phyloP scores from a whole-genome alignment of 768 basidiomycete species.

The Tylopilus balloui region DNA sequence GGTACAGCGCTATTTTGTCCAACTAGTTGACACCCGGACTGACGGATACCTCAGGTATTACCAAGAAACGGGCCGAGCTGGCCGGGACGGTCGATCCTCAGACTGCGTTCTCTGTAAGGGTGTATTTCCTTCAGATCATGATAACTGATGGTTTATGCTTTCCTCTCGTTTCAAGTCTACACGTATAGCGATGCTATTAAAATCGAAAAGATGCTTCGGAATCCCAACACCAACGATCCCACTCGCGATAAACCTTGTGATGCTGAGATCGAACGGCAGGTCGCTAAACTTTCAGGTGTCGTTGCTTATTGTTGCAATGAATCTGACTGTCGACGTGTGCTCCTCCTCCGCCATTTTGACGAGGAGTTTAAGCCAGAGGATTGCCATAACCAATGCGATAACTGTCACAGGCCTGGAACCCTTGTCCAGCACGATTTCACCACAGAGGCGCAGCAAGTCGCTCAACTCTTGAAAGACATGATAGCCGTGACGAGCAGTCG shows the following conservation, averaged over 20 bases:
- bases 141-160: neutral
- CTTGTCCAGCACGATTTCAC: slow-evolving; percentile 58
- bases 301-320: slow-evolving; percentile 77
- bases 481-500: slow-evolving; percentile 37
- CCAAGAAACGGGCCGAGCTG: slow-evolving; percentile 96
- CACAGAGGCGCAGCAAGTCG: slow-evolving; percentile 46
- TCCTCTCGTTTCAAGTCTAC: slow-evolving; percentile 49
- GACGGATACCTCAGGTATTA: slow-evolving; percentile 54
- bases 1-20: slow-evolving; percentile 42
- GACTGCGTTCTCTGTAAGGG: slow-evolving; percentile 82
- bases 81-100: slow-evolving; percentile 80
- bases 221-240: slow-evolving; percentile 38
- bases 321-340: slow-evolving; percentile 80
- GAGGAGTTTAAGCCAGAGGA: slow-evolving; percentile 66
- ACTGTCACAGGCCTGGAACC: slow-evolving; percentile 56
- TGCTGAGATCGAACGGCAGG: slow-evolving; percentile 65
- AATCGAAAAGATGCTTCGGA: slow-evolving; percentile 58
- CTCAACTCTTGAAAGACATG: slow-evolving; percentile 54
- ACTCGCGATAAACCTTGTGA: slow-evolving; percentile 28
- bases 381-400: slow-evolving; percentile 78
- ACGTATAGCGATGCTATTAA: slow-evolving; percentile 51
- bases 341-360: slow-evolving; percentile 85
- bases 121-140: neutral
- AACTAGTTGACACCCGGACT: neutral
- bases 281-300: slow-evolving; percentile 61